Evolutionary conservation across 2,329 filamentous ascomycete species (phyloP).

Genomic region (Leptosphaerulina australis): DNA sequence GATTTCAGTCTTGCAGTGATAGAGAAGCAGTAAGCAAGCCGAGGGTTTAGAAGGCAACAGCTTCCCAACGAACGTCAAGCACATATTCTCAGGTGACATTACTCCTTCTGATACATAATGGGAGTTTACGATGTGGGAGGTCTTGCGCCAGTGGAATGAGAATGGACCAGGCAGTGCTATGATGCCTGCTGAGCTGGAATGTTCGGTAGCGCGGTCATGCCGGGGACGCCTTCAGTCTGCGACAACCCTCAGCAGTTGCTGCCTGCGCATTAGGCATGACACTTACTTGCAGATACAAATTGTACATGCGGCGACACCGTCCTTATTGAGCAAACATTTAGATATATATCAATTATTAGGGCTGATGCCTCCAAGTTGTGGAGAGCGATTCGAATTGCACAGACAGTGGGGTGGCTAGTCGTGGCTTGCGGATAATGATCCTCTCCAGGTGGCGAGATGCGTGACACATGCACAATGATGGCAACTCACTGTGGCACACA

Average conservation of each 20-base stretch:
- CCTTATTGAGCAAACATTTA: neutral
- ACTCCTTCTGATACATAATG: too few relatives aligned
- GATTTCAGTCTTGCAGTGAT: too few relatives aligned
- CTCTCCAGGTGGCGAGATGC: constrained; percentile 11
- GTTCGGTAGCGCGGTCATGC: constrained; percentile 5
- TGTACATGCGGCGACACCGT: constrained; percentile 3
- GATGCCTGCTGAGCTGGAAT: constrained; percentile 14
- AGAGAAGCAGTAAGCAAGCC: too few relatives aligned
- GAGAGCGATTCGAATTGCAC: neutral
- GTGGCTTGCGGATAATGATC: constrained; percentile 4
- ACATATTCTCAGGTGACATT: too few relatives aligned
- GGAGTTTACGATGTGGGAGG: neutral
- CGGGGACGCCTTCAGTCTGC: neutral
- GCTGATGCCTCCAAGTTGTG: constrained; percentile 1
- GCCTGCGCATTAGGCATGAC: neutral
- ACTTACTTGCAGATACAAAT: neutral
- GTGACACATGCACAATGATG: constrained; percentile 14
- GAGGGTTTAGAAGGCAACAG: too few relatives aligned
- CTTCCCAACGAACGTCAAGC: too few relatives aligned
- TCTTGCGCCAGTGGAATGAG: neutral
- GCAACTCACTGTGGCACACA: constrained; percentile 1
- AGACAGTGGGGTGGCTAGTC: constrained; percentile 3
- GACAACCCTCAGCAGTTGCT: neutral
- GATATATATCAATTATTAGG: constrained; percentile 2
- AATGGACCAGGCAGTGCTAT: neutral